Evolutionary conservation across 345 rosid genomes (phyloP).

Genomic region (Aquilaria sinensis): DNA sequence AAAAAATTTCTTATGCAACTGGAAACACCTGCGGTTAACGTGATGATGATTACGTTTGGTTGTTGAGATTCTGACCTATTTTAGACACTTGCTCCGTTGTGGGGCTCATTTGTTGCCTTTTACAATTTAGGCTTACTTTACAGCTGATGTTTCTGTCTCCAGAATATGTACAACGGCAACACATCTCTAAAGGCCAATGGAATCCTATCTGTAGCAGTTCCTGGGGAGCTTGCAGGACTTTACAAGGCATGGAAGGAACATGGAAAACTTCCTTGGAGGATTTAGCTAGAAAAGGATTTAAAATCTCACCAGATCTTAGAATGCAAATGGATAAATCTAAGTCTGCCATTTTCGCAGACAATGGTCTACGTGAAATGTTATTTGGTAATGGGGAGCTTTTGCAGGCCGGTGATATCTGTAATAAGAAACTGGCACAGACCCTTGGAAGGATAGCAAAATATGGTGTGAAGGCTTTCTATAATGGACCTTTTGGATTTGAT

Average conservation of each 20-base stretch:
- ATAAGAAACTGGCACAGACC: slow-evolving; percentile 35
- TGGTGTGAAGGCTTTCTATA: slow-evolving; percentile 41
- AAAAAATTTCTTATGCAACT: too few species aligned
- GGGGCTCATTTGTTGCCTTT: too few species aligned
- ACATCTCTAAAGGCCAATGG: slow-evolving; percentile 31
- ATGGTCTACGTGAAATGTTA: slow-evolving; percentile 38
- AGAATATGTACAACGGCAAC: slow-evolving; percentile 56
- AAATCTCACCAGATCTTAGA: slow-evolving; percentile 42
- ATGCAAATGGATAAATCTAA: slow-evolving; percentile 35
- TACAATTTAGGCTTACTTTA: too few species aligned
- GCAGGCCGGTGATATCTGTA: slow-evolving; percentile 34
- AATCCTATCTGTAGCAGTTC: slow-evolving; percentile 49
- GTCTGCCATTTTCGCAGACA: slow-evolving; percentile 33
- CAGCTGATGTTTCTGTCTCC: slow-evolving; percentile 3
- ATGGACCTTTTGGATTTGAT: slow-evolving; percentile 40
- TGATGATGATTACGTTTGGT: too few species aligned
- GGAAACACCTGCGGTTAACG: too few species aligned
- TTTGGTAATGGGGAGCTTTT: slow-evolving; percentile 37
- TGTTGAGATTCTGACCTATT: too few species aligned
- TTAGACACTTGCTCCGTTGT: too few species aligned
- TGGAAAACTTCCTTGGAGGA: slow-evolving; percentile 53
- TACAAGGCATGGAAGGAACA: slow-evolving; percentile 43
- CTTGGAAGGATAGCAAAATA: slow-evolving; percentile 22
- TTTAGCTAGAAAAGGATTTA: slow-evolving; percentile 44
- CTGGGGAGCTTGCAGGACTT: slow-evolving; percentile 57